Base-by-base conservation (phyloP, 192 early-diverging fungal species). In the Coemansia sp. region DNA sequence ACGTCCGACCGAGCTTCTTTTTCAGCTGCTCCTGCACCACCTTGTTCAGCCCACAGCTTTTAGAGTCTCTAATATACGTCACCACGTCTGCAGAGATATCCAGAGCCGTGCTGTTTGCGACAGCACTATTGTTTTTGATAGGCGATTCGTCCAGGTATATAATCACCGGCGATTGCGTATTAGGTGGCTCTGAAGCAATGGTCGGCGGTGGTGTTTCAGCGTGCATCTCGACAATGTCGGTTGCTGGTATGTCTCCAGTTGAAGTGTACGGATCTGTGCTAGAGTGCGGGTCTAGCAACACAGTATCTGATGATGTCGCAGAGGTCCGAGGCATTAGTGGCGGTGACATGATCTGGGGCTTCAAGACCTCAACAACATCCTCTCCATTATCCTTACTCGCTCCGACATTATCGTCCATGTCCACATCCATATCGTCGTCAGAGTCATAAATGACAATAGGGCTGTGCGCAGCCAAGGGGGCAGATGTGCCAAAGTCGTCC, bases 111-210 rank as follows among this genome's bases (percentile, higher is more conserved):
- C 27, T 56, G n/a, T n/a, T n/a, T n/a, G n/a, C n/a, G 18, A 33
- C 36, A 5, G 35, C 43, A 4, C 40, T 26, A 33, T 7, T 46
- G 9, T 41, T 41, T 14, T 40, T 23, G 30, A 22, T 22, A 3
- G 58, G 44, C 23, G 18, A 27, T 26, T 66, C 63, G 20, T 72
- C 70, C 25, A 72, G 7, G 23, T 64, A 64, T 11, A 72, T 61
- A 0, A 65, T 5, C 14, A 54, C 50, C 9, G 62, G n/a, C n/a
- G n/a, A n/a, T n/a, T n/a, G n/a, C n/a, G n/a, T n/a, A n/a, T n/a
- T n/a, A n/a, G n/a, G n/a, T n/a, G n/a, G n/a, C n/a, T n/a, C n/a
- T n/a, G n/a, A n/a, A n/a, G n/a, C n/a, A n/a, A n/a, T n/a, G n/a
- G n/a, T n/a, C n/a, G n/a, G n/a, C n/a, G n/a, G n/a, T n/a, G n/a